Evolutionary conservation across 805 yeast genomes (phyloP), one percentile per base, ranked within the genome.

Genomic region (Zygotorulaspora sp.): DNA sequence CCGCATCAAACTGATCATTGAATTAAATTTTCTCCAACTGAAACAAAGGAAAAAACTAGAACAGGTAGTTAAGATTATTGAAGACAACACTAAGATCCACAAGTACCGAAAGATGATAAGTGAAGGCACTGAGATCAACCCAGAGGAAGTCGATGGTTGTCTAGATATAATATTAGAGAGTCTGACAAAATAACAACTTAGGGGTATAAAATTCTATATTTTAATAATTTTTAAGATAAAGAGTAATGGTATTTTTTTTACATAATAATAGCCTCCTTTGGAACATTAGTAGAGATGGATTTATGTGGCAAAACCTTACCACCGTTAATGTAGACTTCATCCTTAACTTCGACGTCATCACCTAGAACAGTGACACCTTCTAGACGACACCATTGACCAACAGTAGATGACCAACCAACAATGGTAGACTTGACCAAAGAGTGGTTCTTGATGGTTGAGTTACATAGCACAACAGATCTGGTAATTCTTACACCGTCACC

Each of bases 271-370:
- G 95, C 83, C 64, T 95, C 97, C 70, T 83, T 80, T 78, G 94
- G 97, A 66, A 92, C 96, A 67, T 92, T 92, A 52, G 88, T 77
- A 49, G 95, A 83, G 67, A 92, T 90, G 47, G 96, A 75, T 77
- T 92, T 92, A 80, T 92, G 98, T 54, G 99, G 99, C 64, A 92
- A 80, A 52, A 92, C 97, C 68, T 92, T 88, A 71, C 97, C 99
- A 70, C 99, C 99, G 70, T 92, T 92, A 59, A 92, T 95, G 77
- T 92, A 92, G 66, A 92, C 78, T 76, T 90, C 99, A 66, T 92
- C 97, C 75, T 90, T 87, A 65, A 92, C 87, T 66, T 89, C 94
- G 52, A 92, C 99, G 55, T 92, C 99, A 68, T 92, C 99, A 73
- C 98, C 99, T 61, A 92, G 78, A 44, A 92, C 98, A 48, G 97